A percentile compares a stretch with the other conserved stretches of the same genome.
Conservation (phyloP, 2,329 filamentous ascomycete genomes). For the Penicillium rolfsii region DNA sequence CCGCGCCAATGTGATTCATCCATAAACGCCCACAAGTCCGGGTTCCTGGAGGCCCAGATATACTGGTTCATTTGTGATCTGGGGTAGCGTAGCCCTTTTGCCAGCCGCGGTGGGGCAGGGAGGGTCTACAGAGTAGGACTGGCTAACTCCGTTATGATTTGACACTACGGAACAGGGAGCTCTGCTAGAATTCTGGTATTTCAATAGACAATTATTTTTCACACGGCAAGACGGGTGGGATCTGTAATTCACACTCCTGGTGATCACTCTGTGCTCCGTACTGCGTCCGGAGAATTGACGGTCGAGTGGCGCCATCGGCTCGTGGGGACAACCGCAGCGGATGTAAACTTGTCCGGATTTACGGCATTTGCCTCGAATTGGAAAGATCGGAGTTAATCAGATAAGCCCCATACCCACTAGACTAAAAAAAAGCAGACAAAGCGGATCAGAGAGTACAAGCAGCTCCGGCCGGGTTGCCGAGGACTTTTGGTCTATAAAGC, state of each 20-base stretch:
- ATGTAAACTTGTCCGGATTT: conserved; percentile 19
- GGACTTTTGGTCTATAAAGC: neutral
- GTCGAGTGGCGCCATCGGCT: conserved; percentile 20
- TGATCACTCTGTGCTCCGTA: no score
- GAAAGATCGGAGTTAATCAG: conserved; percentile 29
- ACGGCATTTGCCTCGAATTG: conserved; percentile 17
- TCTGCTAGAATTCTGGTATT: no score
- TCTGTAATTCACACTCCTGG: neutral
- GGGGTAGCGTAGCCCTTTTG: no score
- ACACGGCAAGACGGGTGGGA: conserved; percentile 1
- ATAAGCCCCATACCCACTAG: conserved; percentile 16
- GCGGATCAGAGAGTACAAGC: neutral
- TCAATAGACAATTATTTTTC: neutral
- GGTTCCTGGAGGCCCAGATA: no score
- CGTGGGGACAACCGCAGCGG: conserved; percentile 10
- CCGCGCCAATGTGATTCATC: neutral
- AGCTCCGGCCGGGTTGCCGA: neutral
- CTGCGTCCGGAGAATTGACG: no score
- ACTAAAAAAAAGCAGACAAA: neutral
- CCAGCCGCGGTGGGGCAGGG: no score
- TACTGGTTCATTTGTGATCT: no score
- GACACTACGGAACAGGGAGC: neutral
- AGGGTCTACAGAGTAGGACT: no score
- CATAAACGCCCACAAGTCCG: neutral
- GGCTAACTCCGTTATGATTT: no score